A percentile compares a stretch with the other conserved stretches of the same genome.
phyloP scores from a whole-genome alignment of 2,329 filamentous ascomycete species.

The Pseudopithomyces chartarum region DNA sequence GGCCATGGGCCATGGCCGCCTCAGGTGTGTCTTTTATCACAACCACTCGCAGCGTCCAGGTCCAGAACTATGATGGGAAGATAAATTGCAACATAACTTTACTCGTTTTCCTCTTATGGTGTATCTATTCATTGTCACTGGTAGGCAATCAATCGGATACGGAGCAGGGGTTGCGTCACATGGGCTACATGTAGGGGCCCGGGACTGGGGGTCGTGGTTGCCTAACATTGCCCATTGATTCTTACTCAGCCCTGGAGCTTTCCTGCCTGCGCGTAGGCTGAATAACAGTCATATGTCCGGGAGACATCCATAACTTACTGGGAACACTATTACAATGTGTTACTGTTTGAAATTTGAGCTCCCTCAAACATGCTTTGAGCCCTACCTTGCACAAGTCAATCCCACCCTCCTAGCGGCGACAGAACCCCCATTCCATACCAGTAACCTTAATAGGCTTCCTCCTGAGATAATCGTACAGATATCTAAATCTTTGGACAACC shows the following conservation, averaged over 20 bases:
- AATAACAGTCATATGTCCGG: too few species aligned
- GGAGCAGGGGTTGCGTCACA: too few species aligned
- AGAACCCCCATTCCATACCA: not conserved
- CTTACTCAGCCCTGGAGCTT: not conserved
- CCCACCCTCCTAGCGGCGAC: not conserved
- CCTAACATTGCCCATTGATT: not conserved
- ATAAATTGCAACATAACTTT: too few species aligned
- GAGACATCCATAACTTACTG: too few species aligned
- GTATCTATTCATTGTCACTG: too few species aligned
- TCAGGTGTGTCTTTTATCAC: too few species aligned
- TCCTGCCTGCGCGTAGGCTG: not conserved
- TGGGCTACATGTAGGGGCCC: not conserved
- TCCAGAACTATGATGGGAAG: too few species aligned
- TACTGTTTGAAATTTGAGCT: not conserved
- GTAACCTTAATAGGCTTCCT: not conserved
- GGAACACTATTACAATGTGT: not conserved
- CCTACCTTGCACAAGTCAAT: not conserved
- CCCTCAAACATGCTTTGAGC: not conserved
- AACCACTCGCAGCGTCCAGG: too few species aligned
- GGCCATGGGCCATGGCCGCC: too few species aligned
- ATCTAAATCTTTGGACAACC: not conserved
- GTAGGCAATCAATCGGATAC: too few species aligned
- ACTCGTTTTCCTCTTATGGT: too few species aligned
- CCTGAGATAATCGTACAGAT: not conserved
- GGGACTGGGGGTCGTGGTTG: not conserved